Conservation (phyloP, 2,329 filamentous ascomycete genomes). For the Aureobasidium sp. region DNA sequence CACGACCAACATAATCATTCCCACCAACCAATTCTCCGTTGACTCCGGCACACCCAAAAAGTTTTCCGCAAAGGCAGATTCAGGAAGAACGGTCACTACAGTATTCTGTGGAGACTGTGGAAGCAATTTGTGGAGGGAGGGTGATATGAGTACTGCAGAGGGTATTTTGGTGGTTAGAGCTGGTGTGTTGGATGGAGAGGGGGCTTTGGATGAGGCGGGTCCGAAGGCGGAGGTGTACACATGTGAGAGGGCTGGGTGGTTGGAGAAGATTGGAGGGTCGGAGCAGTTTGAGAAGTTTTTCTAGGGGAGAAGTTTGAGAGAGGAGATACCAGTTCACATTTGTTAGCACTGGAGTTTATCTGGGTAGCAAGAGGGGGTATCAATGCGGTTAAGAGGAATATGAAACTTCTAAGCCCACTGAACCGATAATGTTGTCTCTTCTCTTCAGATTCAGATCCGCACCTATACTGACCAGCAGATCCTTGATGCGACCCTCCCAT, state of each 20-base stretch:
- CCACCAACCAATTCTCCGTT: not conserved
- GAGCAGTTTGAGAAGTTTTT: not conserved
- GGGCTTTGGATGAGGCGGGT: not conserved
- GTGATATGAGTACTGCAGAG: not conserved
- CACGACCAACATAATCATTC: not conserved
- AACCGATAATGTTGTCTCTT: constrained; percentile 67
- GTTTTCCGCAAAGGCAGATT: not conserved
- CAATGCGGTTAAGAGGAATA: constrained; percentile 59
- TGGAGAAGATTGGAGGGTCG: not conserved
- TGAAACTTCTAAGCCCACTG: constrained; percentile 69
- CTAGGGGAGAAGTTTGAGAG: no score
- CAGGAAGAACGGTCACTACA: not conserved
- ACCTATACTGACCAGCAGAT: constrained; percentile 83
- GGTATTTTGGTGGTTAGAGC: not conserved
- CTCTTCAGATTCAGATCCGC: constrained; percentile 73
- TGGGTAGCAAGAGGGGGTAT: no score
- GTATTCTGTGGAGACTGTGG: not conserved
- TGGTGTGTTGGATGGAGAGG: not conserved
- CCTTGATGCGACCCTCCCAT: constrained; percentile 91
- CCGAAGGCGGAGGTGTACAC: not conserved
- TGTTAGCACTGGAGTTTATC: not conserved
- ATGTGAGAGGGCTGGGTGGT: not conserved
- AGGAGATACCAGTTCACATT: no score
- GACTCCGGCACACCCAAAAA: not conserved
- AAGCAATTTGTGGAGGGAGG: not conserved